phyloP scores from a whole-genome alignment of 352 stramenopile species.

The Lagenidium giganteum region DNA sequence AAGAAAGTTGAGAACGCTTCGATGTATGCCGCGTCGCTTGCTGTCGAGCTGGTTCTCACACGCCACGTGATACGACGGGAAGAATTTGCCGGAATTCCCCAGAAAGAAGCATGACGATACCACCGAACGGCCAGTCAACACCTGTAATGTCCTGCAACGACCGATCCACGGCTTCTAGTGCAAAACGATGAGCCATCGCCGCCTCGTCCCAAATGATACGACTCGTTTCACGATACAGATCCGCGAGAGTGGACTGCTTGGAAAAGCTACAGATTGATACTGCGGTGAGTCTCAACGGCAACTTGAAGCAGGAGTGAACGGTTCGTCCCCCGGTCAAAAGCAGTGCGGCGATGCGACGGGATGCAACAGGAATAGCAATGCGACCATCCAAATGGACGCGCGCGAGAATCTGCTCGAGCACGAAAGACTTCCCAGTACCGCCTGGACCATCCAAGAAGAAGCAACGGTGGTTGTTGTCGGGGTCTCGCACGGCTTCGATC shows the following conservation, averaged over 20 bases:
- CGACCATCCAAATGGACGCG: slow-evolving; percentile 12
- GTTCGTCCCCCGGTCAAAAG: slow-evolving; percentile 25
- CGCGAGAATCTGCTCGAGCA: slow-evolving; percentile 18
- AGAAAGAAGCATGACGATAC: not conserved
- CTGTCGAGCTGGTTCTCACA: not conserved
- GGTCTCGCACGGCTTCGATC: no score
- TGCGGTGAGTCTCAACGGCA: slow-evolving; percentile 12
- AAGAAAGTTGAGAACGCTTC: not conserved
- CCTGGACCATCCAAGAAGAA: slow-evolving; percentile 27
- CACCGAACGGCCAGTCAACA: not conserved
- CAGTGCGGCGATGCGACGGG: slow-evolving; percentile 21
- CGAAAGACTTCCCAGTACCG: slow-evolving; percentile 26
- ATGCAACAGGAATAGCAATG: slow-evolving; percentile 21
- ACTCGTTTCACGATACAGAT: not conserved
- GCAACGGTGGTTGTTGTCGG: no score
- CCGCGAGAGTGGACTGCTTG: not conserved
- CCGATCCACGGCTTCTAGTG: slow-evolving; percentile 5
- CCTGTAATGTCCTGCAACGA: not conserved
- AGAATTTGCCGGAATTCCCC: slow-evolving; percentile 3
- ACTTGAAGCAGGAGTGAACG: slow-evolving; percentile 25
- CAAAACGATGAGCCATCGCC: slow-evolving; percentile 2
- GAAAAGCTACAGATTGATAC: slow-evolving; percentile 12
- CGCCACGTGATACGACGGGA: not conserved
- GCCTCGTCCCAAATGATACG: slow-evolving; percentile 8
- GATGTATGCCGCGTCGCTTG: no score